phyloP scores from a whole-genome alignment of 108 stramenopile species.

The Cafeteria roenbergensis region DNA sequence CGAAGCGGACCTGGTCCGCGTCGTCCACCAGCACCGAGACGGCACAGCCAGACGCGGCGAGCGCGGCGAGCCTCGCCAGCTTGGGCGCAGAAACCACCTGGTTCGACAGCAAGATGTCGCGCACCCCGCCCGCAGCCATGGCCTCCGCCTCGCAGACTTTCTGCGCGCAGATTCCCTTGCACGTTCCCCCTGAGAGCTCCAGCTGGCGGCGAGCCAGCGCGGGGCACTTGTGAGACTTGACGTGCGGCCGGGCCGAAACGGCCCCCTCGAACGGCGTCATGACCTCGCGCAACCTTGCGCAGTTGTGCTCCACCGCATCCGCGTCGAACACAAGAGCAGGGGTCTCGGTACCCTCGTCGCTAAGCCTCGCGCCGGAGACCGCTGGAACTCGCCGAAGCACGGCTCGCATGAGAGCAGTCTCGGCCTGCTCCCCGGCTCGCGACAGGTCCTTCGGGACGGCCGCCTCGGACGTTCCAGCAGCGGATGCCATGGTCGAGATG shows the following conservation, averaged over 20 bases:
- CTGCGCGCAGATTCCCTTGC: neutral
- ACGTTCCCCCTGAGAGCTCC: neutral
- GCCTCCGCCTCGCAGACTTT: constrained; percentile 10
- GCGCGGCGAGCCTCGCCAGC: neutral
- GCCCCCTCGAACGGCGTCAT: no score
- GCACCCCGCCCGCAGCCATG: neutral
- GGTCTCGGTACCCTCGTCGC: no score
- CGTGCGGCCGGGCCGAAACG: constrained; percentile 3
- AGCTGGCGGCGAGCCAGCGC: neutral
- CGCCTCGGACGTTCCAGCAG: no score
- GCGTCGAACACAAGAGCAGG: no score
- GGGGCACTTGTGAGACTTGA: constrained; percentile 8
- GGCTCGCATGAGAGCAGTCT: no score
- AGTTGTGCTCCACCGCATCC: no score
- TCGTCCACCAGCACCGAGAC: constrained; percentile 11
- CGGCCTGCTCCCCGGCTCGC: no score
- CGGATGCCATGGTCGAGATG: no score
- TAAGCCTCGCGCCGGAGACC: no score
- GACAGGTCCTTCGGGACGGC: no score
- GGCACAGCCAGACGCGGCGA: neutral
- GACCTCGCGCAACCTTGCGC: no score
- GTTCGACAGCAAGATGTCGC: constrained; percentile 13
- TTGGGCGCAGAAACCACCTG: constrained; percentile 6
- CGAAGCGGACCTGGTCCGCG: neutral
- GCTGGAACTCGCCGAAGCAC: no score